These are phyloP conservation scores for Populus ilicifolia DNA, from an alignment of 345 rosid species.

Conservation along the genomic window DNA sequence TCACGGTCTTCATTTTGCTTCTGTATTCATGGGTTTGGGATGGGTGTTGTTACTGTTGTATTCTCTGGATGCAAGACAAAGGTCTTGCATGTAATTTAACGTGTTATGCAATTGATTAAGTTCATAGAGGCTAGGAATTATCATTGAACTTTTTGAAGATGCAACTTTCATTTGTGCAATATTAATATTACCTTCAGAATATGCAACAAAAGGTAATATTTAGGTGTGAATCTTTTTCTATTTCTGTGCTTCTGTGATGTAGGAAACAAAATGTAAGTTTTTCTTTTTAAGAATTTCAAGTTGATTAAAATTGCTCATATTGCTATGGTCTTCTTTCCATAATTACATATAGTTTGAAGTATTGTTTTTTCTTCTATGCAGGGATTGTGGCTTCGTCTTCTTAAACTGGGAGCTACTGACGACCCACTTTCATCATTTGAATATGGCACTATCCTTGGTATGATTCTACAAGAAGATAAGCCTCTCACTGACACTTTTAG, in stretches of 20 bases:
- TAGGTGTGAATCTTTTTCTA: neutral
- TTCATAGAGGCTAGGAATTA: neutral
- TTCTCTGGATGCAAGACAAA: too few relatives aligned
- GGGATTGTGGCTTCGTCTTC: constrained; percentile 96
- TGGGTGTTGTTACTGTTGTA: neutral
- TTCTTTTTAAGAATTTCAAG: neutral
- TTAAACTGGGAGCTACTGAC: constrained; percentile 79
- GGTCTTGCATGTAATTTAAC: too few relatives aligned
- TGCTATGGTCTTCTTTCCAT: neutral
- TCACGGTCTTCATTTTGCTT: too few relatives aligned
- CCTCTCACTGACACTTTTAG: constrained; percentile 9
- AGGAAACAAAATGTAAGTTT: neutral
- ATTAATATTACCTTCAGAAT: neutral
- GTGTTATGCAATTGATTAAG: too few relatives aligned
- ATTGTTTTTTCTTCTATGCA: constrained; percentile 14
- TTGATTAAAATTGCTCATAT: neutral
- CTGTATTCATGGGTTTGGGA: neutral
- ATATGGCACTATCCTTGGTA: constrained; percentile 96
- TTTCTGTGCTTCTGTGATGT: neutral
- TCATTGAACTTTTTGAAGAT: neutral
- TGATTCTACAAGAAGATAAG: constrained; percentile 17
- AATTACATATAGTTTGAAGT: neutral
- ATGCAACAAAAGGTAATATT: neutral
- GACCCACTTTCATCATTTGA: constrained; percentile 99
- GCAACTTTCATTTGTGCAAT: neutral